Conservation (phyloP, 2,329 filamentous ascomycete species). For the Paecilomyces sp. region DNA sequence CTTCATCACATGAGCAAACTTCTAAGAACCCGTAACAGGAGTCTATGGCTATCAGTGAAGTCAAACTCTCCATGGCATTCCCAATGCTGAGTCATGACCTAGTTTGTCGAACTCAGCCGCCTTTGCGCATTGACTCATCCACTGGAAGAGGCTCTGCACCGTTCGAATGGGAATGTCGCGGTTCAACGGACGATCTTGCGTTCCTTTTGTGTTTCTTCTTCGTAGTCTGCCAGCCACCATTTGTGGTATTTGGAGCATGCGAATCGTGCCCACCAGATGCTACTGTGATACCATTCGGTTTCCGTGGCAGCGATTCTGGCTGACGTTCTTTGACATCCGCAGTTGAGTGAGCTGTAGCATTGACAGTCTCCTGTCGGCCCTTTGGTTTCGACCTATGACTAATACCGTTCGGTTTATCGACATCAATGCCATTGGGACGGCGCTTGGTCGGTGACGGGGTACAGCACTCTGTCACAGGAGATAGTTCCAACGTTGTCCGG, state of each 20-base stretch:
- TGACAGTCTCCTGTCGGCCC: conserved; percentile 21
- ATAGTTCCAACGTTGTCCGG: conserved; percentile 16
- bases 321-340: conserved; percentile 24
- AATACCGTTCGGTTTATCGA: conserved; percentile 28
- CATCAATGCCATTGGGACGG: conserved; percentile 22
- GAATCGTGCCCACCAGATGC: conserved; percentile 16
- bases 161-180: conserved; percentile 17
- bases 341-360: conserved; percentile 9
- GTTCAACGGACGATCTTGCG: conserved; percentile 26
- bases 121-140: conserved; percentile 39
- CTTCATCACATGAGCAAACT: not conserved
- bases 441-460: conserved; percentile 24
- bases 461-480: conserved; percentile 21
- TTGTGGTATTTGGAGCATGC: conserved; percentile 10
- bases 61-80: not conserved
- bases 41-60: not conserved
- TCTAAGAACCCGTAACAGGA: not conserved
- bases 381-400: conserved; percentile 28
- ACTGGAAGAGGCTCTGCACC: conserved; percentile 32
- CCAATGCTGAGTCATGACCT: not conserved
- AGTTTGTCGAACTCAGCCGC: conserved; percentile 27
- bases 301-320: conserved; percentile 18
- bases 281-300: conserved; percentile 22
- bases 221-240: conserved; percentile 37
- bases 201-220: conserved; percentile 37